Base-by-base conservation (phyloP, 2,329 filamentous ascomycete genomes). In the Paecilomyces sp. region DNA sequence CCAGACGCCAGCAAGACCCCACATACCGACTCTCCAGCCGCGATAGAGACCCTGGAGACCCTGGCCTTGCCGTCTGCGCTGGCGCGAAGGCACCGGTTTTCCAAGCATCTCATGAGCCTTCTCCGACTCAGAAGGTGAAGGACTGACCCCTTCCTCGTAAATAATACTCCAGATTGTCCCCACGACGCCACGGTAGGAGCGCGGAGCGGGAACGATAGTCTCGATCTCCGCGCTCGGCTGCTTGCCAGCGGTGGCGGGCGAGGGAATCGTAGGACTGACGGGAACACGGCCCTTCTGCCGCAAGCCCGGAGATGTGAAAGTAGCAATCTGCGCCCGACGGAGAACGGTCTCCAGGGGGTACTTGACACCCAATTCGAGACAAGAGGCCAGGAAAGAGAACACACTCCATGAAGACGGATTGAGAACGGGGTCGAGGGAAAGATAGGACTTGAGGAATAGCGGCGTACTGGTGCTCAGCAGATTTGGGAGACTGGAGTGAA, bases 331-430 rank as follows among this genome's bases (percentile, higher is more conserved):
- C 4, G 91, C 93, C 61, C 94, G 86, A 55, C 94, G 88, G 7
- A 97, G 83, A 15, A 96, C 89, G 0, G 93, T 97, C 76, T 99
- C 94, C 3, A 97, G 80, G 0, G 94, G 94, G 12, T 97, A 85
- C 69, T 93, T 92, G 65, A 96, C 75, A 67, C 94, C 89, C 33
- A 97, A 84, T 55, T 96, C 92, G 1, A 86, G 81, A 0, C 88
- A 87, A 2, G 90, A 92, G 13, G 90, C 86, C 65, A 90, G 81
- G 75, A 97, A 96, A 57, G 90, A 90, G 69, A 87, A 86, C 54
- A 96, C 72, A 22, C 88, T 91, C 80, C 95, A 97, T 13, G 89
- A 84, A 52, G 87, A 86, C 0, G 94, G 92, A 5, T 91, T 91
- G 31, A 88, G 78, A 59, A 94, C 83, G 25, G 89, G 90, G 72